A percentile compares a stretch with the other conserved stretches of the same genome.
These are phyloP conservation scores for Sphaerostilbella broomeana DNA, from an alignment of 2,329 filamentous ascomycete genomes.

Conservation along the genomic window DNA sequence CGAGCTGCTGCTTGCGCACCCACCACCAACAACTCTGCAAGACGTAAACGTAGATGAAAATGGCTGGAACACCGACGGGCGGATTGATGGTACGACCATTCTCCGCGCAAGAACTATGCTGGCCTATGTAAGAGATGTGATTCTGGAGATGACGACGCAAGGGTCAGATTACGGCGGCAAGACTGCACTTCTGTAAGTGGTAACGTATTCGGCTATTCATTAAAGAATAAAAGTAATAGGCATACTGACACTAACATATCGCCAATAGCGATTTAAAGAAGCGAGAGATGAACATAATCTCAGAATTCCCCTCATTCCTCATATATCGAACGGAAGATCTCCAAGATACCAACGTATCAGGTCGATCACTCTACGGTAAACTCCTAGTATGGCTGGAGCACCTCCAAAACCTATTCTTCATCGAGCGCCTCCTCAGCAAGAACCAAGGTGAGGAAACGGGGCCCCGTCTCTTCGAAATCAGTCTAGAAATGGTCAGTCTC, in stretches of 20 bases:
- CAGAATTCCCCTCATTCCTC: slow-evolving; percentile 8
- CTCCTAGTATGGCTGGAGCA: slow-evolving; percentile 43
- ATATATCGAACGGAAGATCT: slow-evolving; percentile 31
- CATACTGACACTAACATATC: neutral
- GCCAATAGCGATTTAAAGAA: slow-evolving; percentile 4
- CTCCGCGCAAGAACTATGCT: slow-evolving; percentile 10
- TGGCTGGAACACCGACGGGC: slow-evolving; percentile 13
- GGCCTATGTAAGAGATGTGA: slow-evolving; percentile 12
- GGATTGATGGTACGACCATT: slow-evolving; percentile 6
- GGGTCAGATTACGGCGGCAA: slow-evolving; percentile 6
- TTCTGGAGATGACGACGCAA: slow-evolving; percentile 11
- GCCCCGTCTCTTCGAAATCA: slow-evolving; percentile 34
- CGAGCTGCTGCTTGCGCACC: neutral
- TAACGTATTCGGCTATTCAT: neutral
- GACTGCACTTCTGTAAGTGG: slow-evolving; percentile 4
- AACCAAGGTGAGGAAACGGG: slow-evolving; percentile 25
- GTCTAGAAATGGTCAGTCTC: slow-evolving; percentile 39
- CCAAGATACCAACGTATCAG: slow-evolving; percentile 37
- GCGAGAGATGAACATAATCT: slow-evolving; percentile 7
- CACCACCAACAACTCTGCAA: neutral
- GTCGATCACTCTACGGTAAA: slow-evolving; percentile 33
- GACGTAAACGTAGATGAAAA: slow-evolving; percentile 10
- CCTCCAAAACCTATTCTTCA: slow-evolving; percentile 50
- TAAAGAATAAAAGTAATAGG: neutral
- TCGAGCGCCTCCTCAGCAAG: slow-evolving; percentile 49